Conservation (phyloP, 1,284 basidiomycete genomes). For the Porodaedalea pini region DNA sequence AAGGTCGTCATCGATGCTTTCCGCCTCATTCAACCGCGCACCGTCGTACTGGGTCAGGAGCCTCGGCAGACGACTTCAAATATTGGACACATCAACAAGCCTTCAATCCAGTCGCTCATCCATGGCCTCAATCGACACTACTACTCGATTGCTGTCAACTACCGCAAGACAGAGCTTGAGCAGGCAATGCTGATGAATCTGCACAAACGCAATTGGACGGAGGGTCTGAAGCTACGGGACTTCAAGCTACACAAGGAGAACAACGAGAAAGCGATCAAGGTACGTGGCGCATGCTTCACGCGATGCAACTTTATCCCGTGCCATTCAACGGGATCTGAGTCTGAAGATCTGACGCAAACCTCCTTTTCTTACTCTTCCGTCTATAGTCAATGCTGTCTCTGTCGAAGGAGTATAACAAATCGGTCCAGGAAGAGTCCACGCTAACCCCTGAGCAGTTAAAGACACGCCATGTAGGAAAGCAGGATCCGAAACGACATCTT, state of each 20-base stretch:
- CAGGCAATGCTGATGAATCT: constrained; percentile 98
- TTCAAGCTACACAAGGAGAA: constrained; percentile 81
- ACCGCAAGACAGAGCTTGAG: constrained; percentile 94
- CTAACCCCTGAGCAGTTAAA: constrained; percentile 87
- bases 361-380: neutral
- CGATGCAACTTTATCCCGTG: neutral
- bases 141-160: constrained; percentile 95
- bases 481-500: constrained; percentile 94
- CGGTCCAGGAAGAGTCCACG: constrained; percentile 93
- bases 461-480: constrained; percentile 95
- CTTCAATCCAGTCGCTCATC: constrained; percentile 94
- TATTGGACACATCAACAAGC: constrained; percentile 98
- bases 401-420: constrained; percentile 92
- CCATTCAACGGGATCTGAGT: neutral
- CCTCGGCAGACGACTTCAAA: constrained; percentile 97
- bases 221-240: constrained; percentile 86
- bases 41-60: constrained; percentile 87
- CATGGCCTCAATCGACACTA: constrained; percentile 96
- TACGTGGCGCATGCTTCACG: constrained; percentile 31
- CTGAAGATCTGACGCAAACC: constrained; percentile 11
- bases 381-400: constrained; percentile 85
- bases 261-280: constrained; percentile 92
- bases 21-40: constrained; percentile 88
- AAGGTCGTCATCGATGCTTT: constrained; percentile 99
- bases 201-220: constrained; percentile 97